Conservation (phyloP, 257 asterid genomes). For the Solanum verrucosum region DNA sequence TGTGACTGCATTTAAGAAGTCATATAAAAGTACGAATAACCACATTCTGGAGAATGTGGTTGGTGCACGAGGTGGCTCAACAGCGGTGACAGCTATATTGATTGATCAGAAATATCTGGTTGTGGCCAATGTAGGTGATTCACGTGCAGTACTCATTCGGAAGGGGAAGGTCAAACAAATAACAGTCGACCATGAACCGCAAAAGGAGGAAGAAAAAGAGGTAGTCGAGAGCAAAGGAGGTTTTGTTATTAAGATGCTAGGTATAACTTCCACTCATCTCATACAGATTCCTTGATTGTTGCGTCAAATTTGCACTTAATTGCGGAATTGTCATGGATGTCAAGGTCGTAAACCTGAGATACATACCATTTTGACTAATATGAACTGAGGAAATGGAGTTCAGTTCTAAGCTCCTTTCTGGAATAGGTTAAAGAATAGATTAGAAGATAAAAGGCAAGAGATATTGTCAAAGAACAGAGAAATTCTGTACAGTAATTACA, state of each 20-base stretch:
- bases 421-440: not conserved
- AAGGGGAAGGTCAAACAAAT: slow-evolving; percentile 22
- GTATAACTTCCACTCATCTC: not conserved
- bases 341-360: not conserved
- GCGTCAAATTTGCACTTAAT: not conserved
- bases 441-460: not conserved
- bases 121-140: slow-evolving; percentile 49
- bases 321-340: not conserved
- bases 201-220: slow-evolving; percentile 25
- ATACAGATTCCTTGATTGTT: not conserved
- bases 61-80: slow-evolving; percentile 38
- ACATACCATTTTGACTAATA: not conserved
- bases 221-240: slow-evolving; percentile 44
- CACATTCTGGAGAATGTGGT: slow-evolving; percentile 29
- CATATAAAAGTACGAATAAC: slow-evolving; percentile 18
- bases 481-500: not conserved
- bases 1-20: slow-evolving; percentile 17
- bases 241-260: slow-evolving; percentile 21
- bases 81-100: slow-evolving; percentile 37
- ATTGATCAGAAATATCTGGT: slow-evolving; percentile 21
- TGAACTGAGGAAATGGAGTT: not conserved
- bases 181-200: slow-evolving; percentile 36
- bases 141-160: slow-evolving; percentile 29
- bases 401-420: not conserved
- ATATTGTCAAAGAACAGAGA: not conserved